These are phyloP conservation scores for Skeletonema grethae DNA, from an alignment of 108 stramenopile species.

Conservation along the genomic window DNA sequence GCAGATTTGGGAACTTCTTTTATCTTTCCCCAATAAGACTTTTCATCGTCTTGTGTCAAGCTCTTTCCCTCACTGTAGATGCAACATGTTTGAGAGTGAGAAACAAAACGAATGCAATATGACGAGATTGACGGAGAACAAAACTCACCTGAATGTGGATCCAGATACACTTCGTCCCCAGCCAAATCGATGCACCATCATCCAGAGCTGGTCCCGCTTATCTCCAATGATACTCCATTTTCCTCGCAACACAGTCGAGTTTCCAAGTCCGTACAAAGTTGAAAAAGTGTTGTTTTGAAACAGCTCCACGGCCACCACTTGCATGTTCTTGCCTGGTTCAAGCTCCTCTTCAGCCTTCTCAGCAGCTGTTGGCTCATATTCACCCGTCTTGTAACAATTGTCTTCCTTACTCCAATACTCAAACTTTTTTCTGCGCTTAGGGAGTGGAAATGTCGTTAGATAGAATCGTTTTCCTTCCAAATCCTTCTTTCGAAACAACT, in stretches of 20 bases:
- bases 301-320: conserved; percentile 73
- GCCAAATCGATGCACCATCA: conserved; percentile 82
- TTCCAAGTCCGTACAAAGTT: conserved; percentile 71
- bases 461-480: conserved; percentile 71
- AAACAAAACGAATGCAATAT: background rate
- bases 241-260: conserved; percentile 65
- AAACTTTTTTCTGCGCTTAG: conserved; percentile 51
- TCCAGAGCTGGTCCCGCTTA: conserved; percentile 82
- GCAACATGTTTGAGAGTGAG: background rate
- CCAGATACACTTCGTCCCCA: conserved; percentile 82
- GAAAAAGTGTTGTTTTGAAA: conserved; percentile 81
- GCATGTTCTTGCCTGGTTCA: conserved; percentile 42
- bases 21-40: conserved; percentile 79
- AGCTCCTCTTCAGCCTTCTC: conserved; percentile 53
- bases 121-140: background rate
- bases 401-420: conserved; percentile 66
- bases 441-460: conserved; percentile 69
- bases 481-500: conserved; percentile 64
- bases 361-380: conserved; percentile 39
- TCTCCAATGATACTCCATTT: conserved; percentile 78
- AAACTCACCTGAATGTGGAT: conserved; percentile 65
- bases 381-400: conserved; percentile 65
- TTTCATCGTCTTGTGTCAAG: conserved; percentile 73
- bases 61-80: conserved; percentile 63
- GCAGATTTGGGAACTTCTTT: conserved; percentile 34